Base-by-base conservation (phyloP, 2,329 filamentous ascomycete genomes). In the Penicillium sp. region DNA sequence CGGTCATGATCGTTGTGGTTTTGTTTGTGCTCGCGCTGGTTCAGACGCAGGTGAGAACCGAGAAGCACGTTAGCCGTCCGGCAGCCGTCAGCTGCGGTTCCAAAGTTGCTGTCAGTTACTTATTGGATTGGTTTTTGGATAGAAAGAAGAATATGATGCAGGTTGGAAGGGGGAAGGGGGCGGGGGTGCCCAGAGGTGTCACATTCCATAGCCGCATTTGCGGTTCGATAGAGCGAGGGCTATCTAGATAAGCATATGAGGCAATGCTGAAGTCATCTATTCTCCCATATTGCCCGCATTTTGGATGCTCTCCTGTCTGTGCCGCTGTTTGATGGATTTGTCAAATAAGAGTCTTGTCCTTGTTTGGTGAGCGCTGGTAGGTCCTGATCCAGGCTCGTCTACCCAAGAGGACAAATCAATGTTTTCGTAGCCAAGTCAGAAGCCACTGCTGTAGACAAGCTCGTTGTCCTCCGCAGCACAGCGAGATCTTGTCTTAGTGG, bases 211-310 rank as follows among this genome's bases (percentile, higher is more conserved):
- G 29, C 41, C 22, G 25, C 34, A 41, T 33, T 11, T 16, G 28
- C 41, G 46, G 41, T 39, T 48, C 18, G 10, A 31, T 34, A 18
- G 12, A 33, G 35, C 3, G 28, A 14, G 14, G 36, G 34, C 19
- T 41, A 34, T 38, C 41, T 49, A 40, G 13, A 34, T 35, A 35
- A 46, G 33, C 29, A 29, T 33, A 39, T 49, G 47, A 49, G 47
- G 41, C 41, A 49, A 49, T 40, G 25, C 11, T 49, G 41, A 40
- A 49, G 41, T 49, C 47, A 49, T 49, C 14, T 27, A 49, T 37
- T 19, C 22, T 35, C 41, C 16, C 18, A 30, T 5, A 28, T 18
- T 44, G 33, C 19, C 7, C 14, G 9, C 3, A 7, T 18, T 18
- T 18, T 27, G 22, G 41, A 14, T n/a, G 7, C 13, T 36, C 12